Evolutionary conservation across 768 basidiomycete genomes (phyloP).

Genomic region (Suillus brevipes): DNA sequence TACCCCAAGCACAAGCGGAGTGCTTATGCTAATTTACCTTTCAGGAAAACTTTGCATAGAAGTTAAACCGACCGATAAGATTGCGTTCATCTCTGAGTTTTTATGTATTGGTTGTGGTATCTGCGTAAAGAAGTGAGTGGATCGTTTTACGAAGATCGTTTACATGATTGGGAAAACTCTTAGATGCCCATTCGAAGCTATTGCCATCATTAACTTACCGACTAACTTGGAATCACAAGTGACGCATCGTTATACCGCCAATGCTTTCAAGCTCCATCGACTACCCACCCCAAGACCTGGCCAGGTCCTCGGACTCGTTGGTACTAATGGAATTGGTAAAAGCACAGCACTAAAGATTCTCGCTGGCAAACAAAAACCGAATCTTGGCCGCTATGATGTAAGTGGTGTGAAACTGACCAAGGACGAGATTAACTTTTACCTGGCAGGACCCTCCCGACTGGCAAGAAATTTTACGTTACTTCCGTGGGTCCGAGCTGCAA

Average conservation of each 20-base stretch:
- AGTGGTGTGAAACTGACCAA: slow-evolving; percentile 27
- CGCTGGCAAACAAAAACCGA: slow-evolving; percentile 96
- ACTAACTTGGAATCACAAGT: slow-evolving; percentile 96
- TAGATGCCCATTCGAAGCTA: slow-evolving; percentile 99
- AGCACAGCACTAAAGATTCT: slow-evolving; percentile 96
- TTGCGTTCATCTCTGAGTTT: slow-evolving; percentile 98
- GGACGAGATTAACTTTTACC: slow-evolving; percentile 8
- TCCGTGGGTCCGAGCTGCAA: slow-evolving; percentile 97
- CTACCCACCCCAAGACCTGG: slow-evolving; percentile 96
- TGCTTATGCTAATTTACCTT: background rate
- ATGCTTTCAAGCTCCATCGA: slow-evolving; percentile 98
- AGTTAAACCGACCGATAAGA: slow-evolving; percentile 94
- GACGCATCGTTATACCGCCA: slow-evolving; percentile 97
- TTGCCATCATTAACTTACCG: slow-evolving; percentile 97
- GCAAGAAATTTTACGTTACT: slow-evolving; percentile 98
- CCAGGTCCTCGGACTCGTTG: slow-evolving; percentile 97
- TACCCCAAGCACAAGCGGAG: background rate
- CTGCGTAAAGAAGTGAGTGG: slow-evolving; percentile 94
- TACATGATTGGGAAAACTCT: slow-evolving; percentile 6
- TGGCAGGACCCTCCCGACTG: slow-evolving; percentile 94
- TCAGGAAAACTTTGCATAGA: slow-evolving; percentile 97
- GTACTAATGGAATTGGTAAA: slow-evolving; percentile 99
- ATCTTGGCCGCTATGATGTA: slow-evolving; percentile 95
- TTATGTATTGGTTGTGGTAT: slow-evolving; percentile 99
- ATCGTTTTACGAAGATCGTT: background rate